Percentiles rank a stretch among this genome's conserved stretches.
These are phyloP conservation scores for Candida sithepensis DNA, from an alignment of 805 yeast species.

Conservation along the genomic window DNA sequence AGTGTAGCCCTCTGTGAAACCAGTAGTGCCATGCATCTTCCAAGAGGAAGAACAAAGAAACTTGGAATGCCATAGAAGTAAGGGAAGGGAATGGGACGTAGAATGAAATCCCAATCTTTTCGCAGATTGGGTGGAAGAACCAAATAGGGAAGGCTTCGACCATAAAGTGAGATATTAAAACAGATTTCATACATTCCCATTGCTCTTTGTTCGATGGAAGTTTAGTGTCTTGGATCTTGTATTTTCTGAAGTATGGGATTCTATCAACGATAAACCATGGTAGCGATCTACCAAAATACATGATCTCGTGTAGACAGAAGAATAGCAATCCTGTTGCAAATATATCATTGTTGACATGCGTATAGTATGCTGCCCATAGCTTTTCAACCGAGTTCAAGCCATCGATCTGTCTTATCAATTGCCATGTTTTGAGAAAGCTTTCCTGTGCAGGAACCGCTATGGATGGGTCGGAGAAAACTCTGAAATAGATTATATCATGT, in stretches of 20 bases:
- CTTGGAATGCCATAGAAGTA: conserved; percentile 58
- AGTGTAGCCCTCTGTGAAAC: conserved; percentile 88
- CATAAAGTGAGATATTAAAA: conserved; percentile 78
- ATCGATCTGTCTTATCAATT: conserved; percentile 23
- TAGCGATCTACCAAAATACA: conserved; percentile 87
- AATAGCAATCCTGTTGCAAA: conserved; percentile 89
- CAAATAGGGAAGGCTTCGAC: conserved; percentile 96
- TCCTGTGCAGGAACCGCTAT: conserved; percentile 20
- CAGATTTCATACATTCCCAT: conserved; percentile 87
- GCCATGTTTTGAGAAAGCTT: conserved; percentile 23
- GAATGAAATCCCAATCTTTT: conserved; percentile 69
- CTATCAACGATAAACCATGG: conserved; percentile 91
- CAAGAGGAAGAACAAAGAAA: conserved; percentile 71
- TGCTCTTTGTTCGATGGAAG: conserved; percentile 80
- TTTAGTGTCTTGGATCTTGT: conserved; percentile 86
- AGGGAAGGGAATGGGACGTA: conserved; percentile 81
- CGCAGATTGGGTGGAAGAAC: conserved; percentile 94
- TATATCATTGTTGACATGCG: conserved; percentile 79
- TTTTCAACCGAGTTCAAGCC: conserved; percentile 54
- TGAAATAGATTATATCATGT: conserved; percentile 1
- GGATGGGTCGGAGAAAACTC: conserved; percentile 26
- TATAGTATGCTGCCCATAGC: conserved; percentile 87
- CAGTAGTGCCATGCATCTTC: conserved; percentile 98
- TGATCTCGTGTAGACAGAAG: conserved; percentile 76
- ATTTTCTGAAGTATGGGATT: conserved; percentile 79